Base-by-base conservation (phyloP, 163 green algal species). In the Scenedesmus sp. region DNA sequence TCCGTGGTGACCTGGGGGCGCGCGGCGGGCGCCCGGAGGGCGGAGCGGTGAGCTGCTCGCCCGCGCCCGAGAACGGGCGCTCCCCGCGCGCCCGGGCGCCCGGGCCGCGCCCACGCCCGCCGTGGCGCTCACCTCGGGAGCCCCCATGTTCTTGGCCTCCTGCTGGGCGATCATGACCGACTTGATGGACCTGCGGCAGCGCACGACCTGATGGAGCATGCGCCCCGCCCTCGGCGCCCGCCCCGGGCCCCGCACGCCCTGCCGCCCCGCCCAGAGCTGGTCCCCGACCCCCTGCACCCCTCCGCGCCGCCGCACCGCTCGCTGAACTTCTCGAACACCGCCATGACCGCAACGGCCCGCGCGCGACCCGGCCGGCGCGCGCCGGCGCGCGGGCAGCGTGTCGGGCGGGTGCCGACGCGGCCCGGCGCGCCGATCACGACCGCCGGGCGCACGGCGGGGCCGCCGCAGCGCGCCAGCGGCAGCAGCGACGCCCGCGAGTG, bases 161-260 rank as follows among this genome's bases (percentile, higher is more conserved):
- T 91, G 74, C 87, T 97, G 93, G 0, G 91, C 85, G 39, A 92
- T 84, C 90, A 96, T 95, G 5, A 97, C 87, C 3, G 79, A 70
- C 77, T 95, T 96, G 69, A 97, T 96, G 47, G 76, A 85, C 14
- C 89, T n/a, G n/a, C n/a, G n/a, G n/a, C n/a, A n/a, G n/a, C n/a
- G n/a, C n/a, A n/a, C n/a, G n/a, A n/a, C n/a, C n/a, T n/a, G n/a
- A n/a, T n/a, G n/a, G n/a, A n/a, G n/a, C n/a, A n/a, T n/a, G 83
- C 83, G 97, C 93, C 24, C 91, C 94, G 71, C 95, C 96, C 53
- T 85, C 82, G 33, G 60, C 13, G 0, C 33, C 18, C 60, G 28
- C 14, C 20, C 26, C 33, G 29, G 17, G 13, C 31, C 33, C 17
- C 45, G 34, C 22, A 22, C 14, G 10, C 31, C 62, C n/a, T n/a